phyloP scores from a whole-genome alignment of 257 asterid genomes.

The Scutellaria galericulata region DNA sequence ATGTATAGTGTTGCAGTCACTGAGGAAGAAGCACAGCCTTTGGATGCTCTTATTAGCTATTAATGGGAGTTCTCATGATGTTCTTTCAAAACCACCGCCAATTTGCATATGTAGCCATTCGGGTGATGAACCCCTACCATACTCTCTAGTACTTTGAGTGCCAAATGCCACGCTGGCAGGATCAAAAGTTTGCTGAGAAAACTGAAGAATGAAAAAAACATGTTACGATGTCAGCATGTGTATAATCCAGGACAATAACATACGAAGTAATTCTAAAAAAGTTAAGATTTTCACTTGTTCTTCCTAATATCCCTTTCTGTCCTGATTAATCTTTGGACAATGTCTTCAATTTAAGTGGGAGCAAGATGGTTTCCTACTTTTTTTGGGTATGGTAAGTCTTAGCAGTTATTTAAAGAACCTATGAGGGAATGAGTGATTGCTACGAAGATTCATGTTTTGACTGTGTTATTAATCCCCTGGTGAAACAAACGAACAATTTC shows the following conservation, averaged over 20 bases:
- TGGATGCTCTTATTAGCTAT: slow-evolving; percentile 39
- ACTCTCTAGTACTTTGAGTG: slow-evolving; percentile 69
- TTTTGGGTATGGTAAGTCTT: not conserved
- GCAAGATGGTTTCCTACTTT: not conserved
- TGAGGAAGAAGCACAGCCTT: slow-evolving; percentile 39
- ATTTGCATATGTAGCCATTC: slow-evolving; percentile 97
- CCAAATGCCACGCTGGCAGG: slow-evolving; percentile 63
- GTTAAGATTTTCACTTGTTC: not conserved
- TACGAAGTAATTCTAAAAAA: not conserved
- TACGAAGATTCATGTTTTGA: not conserved
- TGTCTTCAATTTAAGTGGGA: not conserved
- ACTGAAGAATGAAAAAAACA: slow-evolving; percentile 46
- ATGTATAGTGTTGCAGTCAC: slow-evolving; percentile 36
- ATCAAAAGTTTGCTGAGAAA: slow-evolving; percentile 65
- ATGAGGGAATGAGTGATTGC: not conserved
- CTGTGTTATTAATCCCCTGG: slow-evolving; percentile 1
- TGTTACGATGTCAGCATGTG: slow-evolving; percentile 6
- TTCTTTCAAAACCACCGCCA: slow-evolving; percentile 81
- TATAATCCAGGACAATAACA: not conserved
- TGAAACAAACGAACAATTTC: slow-evolving; percentile 9
- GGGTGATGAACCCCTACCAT: slow-evolving; percentile 64
- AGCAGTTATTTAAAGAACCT: not conserved
- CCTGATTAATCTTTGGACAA: not conserved
- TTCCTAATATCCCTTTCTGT: not conserved
- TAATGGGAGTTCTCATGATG: slow-evolving; percentile 44